These are phyloP conservation scores for Coriolopsis trogii DNA, from an alignment of 1,284 basidiomycete species.

Conservation along the genomic window DNA sequence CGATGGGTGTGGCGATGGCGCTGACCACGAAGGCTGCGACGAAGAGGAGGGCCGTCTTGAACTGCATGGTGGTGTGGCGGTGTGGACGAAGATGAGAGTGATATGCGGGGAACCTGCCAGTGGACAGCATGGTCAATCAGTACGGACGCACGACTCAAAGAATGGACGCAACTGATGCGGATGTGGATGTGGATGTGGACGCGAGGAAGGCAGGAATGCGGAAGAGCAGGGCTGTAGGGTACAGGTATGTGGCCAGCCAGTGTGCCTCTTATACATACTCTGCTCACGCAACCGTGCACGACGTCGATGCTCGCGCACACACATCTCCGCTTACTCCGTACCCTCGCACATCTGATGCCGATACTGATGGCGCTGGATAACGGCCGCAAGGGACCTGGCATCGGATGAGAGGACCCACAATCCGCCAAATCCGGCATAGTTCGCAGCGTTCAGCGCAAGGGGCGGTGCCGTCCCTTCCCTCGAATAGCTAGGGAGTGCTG, in stretches of 20 bases:
- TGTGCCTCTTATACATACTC: background rate
- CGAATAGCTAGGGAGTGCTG: too few species aligned
- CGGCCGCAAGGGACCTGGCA: background rate
- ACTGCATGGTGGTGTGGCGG: slow-evolving; percentile 4
- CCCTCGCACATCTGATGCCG: too few species aligned
- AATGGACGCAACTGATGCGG: background rate
- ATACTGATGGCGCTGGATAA: too few species aligned
- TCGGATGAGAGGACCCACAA: background rate
- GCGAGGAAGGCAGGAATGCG: background rate
- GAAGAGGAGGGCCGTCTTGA: slow-evolving; percentile 4
- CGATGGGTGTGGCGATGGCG: slow-evolving; percentile 6
- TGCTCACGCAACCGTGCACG: too few species aligned
- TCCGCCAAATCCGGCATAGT: too few species aligned
- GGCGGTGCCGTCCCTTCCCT: too few species aligned
- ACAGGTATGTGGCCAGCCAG: background rate
- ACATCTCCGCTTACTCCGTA: too few species aligned
- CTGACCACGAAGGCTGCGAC: slow-evolving; percentile 5
- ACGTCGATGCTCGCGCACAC: too few species aligned
- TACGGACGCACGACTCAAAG: background rate
- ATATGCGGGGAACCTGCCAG: background rate
- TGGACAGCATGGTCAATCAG: too few species aligned
- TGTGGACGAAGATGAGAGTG: background rate
- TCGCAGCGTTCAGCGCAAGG: too few species aligned
- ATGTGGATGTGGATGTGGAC: background rate
- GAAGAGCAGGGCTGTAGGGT: background rate